Evolutionary conservation across 371 early-diverging fungal genomes (phyloP).

Genomic region (Apophysomyces variabilis): DNA sequence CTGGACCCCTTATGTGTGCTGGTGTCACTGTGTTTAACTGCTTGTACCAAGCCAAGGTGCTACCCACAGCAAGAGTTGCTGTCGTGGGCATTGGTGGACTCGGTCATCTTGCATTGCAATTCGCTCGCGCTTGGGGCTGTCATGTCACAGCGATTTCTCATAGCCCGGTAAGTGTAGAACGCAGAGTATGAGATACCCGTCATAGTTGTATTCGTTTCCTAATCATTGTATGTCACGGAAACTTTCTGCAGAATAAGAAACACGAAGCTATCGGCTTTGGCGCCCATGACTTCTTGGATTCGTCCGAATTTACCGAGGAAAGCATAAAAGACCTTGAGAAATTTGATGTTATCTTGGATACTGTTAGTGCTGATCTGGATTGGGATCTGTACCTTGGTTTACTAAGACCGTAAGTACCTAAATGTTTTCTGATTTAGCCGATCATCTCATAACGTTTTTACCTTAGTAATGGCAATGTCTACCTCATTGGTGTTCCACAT

Average conservation of each 20-base stretch:
- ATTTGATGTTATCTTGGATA: slow-evolving; percentile 57
- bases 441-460: slow-evolving; percentile 22
- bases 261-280: slow-evolving; percentile 71
- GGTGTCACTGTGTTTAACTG: slow-evolving; percentile 68
- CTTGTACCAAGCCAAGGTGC: slow-evolving; percentile 45
- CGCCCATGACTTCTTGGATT: slow-evolving; percentile 59
- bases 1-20: slow-evolving; percentile 69
- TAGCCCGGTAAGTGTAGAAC: slow-evolving; percentile 16
- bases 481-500: slow-evolving; percentile 59
- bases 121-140: slow-evolving; percentile 67
- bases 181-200: too few species aligned
- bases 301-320: slow-evolving; percentile 41
- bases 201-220: too few species aligned
- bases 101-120: slow-evolving; percentile 70
- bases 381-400: slow-evolving; percentile 49
- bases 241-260: slow-evolving; percentile 53
- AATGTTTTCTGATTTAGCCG: slow-evolving; percentile 15
- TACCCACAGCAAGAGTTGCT: slow-evolving; percentile 60
- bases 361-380: slow-evolving; percentile 44
- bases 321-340: slow-evolving; percentile 31
- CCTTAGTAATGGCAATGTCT: slow-evolving; percentile 49
- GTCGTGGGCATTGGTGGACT: slow-evolving; percentile 77
- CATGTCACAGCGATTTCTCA: slow-evolving; percentile 46
- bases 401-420: slow-evolving; percentile 24
- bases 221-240: too few species aligned